A percentile compares a stretch with the other conserved stretches of the same genome.
Evolutionary conservation across 306 rosid species (phyloP).

Genomic region (Cucumis hystrix): DNA sequence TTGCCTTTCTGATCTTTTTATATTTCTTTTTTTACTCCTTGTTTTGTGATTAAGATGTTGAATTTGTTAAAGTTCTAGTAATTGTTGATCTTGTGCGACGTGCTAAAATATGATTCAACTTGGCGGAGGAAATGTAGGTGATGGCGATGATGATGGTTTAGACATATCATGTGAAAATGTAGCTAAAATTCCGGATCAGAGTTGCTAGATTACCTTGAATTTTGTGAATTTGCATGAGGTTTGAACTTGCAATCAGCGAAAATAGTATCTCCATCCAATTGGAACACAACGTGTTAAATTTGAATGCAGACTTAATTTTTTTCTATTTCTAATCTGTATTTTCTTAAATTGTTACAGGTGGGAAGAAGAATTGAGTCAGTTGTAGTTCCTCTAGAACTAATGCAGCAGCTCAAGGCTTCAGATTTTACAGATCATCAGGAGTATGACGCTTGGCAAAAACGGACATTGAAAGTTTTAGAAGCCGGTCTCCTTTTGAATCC

Average conservation of each 20-base stretch:
- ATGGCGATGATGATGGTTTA: neutral
- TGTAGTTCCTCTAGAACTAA: slow-evolving; percentile 82
- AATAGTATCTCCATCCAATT: neutral
- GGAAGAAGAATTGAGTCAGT: slow-evolving; percentile 91
- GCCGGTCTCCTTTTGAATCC: slow-evolving; percentile 95
- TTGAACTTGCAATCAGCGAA: neutral
- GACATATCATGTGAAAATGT: neutral
- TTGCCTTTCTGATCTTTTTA: neutral
- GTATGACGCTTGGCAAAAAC: slow-evolving; percentile 69
- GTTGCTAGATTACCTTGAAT: neutral
- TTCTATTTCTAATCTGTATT: neutral
- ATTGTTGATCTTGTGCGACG: neutral
- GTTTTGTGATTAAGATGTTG: neutral
- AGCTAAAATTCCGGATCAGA: neutral
- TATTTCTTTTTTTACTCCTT: neutral
- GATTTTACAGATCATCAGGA: slow-evolving; percentile 85
- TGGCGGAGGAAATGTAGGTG: neutral
- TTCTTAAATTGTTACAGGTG: slow-evolving; percentile 40
- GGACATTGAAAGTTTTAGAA: slow-evolving; percentile 81
- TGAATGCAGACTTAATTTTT: neutral
- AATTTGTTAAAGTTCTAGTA: neutral
- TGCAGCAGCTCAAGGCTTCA: slow-evolving; percentile 85
- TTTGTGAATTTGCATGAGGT: neutral
- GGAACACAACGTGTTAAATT: neutral
- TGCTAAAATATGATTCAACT: neutral